Conservation (phyloP, 768 basidiomycete species). For the Clathrus columnatus region DNA sequence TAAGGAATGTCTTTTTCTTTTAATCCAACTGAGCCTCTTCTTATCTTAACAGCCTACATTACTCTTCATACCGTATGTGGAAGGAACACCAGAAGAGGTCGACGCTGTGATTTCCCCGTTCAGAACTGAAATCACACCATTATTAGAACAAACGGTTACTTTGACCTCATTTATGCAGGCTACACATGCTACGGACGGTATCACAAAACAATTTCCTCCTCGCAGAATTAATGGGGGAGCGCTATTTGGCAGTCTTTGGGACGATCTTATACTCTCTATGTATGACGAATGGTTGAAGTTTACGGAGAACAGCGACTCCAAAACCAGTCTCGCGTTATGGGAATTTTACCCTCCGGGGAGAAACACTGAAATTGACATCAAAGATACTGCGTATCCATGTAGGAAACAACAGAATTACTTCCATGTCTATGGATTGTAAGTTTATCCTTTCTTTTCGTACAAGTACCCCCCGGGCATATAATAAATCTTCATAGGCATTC, state of each 20-base stretch:
- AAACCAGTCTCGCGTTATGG: background rate
- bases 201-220: background rate
- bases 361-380: background rate
- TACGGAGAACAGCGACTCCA: background rate
- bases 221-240: background rate
- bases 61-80: background rate
- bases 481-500: background rate
- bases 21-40: too few relatives aligned
- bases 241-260: background rate
- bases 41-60: background rate
- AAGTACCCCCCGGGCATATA: background rate
- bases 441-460: background rate
- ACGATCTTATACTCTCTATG: background rate
- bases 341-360: background rate
- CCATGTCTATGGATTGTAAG: background rate
- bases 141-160: background rate
- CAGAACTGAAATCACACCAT: conserved; percentile 10
- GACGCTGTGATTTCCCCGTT: conserved; percentile 24
- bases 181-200: background rate
- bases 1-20: background rate
- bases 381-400: background rate
- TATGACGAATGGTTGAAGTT: background rate
- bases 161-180: background rate
- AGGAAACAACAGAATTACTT: background rate
- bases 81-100: conserved; percentile 8